Evolutionary conservation across 2,329 filamentous ascomycete species (phyloP).

Genomic region (Fusarium tjaetaba): DNA sequence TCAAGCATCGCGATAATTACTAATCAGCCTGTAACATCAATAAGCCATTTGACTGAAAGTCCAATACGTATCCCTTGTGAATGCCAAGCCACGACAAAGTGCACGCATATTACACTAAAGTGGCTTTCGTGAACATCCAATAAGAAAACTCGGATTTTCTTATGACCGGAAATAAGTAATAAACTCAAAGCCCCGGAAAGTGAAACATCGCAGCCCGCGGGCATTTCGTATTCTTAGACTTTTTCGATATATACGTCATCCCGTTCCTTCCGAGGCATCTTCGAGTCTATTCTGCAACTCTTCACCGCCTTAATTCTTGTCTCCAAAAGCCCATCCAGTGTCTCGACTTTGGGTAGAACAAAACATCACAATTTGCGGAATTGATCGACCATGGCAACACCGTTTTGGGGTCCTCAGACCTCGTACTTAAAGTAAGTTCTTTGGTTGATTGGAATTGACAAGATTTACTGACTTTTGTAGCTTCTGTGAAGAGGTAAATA

Average conservation of each 20-base stretch:
- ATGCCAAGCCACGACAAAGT: neutral
- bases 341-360: neutral
- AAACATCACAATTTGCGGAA: neutral
- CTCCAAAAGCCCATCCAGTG: neutral
- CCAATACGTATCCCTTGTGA: neutral
- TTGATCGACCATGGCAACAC: conserved; percentile 13
- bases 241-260: conserved; percentile 4
- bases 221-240: neutral
- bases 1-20: neutral
- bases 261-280: conserved; percentile 3
- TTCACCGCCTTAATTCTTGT: conserved; percentile 13
- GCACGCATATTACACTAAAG: neutral
- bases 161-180: neutral
- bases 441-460: fast-evolving
- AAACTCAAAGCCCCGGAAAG: too few relatives aligned
- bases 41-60: neutral
- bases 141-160: neutral
- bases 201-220: neutral
- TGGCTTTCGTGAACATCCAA: neutral
- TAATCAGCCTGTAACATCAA: neutral
- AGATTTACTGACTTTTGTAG: conserved; percentile 8
- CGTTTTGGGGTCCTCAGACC: conserved; percentile 47
- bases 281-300: conserved; percentile 14
- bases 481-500: conserved; percentile 46
- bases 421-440: conserved; percentile 46